Base-by-base conservation (phyloP, 176 grass and related monocot genomes). In the Cymbopogon citratus region DNA sequence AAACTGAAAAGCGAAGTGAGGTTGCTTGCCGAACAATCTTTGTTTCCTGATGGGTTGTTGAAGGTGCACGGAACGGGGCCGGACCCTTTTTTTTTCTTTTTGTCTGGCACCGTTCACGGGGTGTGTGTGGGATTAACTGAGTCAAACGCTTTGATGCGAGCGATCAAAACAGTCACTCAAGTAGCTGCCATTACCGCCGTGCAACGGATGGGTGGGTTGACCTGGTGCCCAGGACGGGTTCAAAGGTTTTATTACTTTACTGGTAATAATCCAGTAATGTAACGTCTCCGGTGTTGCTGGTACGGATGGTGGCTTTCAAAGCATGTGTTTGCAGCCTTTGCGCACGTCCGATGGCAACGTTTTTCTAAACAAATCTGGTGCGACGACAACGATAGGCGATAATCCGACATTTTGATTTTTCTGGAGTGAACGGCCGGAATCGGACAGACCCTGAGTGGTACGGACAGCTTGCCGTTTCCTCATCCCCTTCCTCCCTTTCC, bases 11-110 rank as follows among this genome's bases (percentile, higher is more conserved):
- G 69, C 70, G 39, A 6, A 29, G 52, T 0, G n/a, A 26, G 71
- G 14, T 82, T 87, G 34, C 71, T 81, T 81, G 78, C 49, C 21
- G 11, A n/a, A 1, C 63, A 76, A 82, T 31, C 63, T 12, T 49
- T 51, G 5, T 51, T 33, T 4, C 71, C 23, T 24, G 3, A 1
- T 48, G 45, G 63, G 49, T 76, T 61, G 78, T 69, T 81, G 71
- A 61, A 35, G 71, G 46, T 29, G 78, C 78, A 69, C 43, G 85
- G 71, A 61, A 87, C 39, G 46, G 70, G 29, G 14, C 41, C 3
- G 28, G 11, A 5, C 21, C 9, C 9, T 12, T 35, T 62, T 27
- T 6, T 5, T 52, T 75, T 6, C n/a, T 10, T 64, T 29, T 41
- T 5, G 14, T n/a, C 13, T n/a, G 6, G 28, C 69, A 45, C 39